A percentile compares a stretch with the other conserved stretches of the same genome.
Conservation (phyloP, 1,284 basidiomycete genomes). For the Cutaneotrichosporon mucoides region DNA sequence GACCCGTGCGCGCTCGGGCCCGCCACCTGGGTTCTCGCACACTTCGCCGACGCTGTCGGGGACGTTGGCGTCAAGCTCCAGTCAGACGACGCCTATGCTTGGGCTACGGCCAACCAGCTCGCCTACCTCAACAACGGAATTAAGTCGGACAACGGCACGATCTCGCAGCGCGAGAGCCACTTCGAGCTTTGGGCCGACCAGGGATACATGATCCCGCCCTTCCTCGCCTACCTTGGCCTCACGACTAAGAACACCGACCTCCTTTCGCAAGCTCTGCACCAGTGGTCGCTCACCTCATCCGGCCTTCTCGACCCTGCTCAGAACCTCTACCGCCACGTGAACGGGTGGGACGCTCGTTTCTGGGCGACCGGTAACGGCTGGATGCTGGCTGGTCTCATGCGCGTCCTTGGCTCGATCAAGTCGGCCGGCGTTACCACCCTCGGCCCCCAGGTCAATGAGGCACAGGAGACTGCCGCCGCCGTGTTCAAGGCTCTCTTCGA, state of each 20-base stretch:
- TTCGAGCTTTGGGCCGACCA: conserved; percentile 55
- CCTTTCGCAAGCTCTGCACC: conserved; percentile 52
- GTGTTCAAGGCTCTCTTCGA: conserved; percentile 51
- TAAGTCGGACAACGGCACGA: conserved; percentile 20
- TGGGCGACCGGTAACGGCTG: conserved; percentile 56
- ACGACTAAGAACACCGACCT: conserved; percentile 51
- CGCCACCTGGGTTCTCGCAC: conserved; percentile 27
- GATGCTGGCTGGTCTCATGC: conserved; percentile 30
- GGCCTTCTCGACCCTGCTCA: conserved; percentile 49
- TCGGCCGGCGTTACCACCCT: conserved; percentile 12
- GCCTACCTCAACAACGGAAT: conserved; percentile 19
- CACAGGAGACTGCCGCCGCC: conserved; percentile 50
- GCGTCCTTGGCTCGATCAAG: conserved; percentile 23
- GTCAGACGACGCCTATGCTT: conserved; percentile 24
- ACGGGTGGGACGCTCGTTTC: conserved; percentile 53
- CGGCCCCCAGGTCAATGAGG: conserved; percentile 50
- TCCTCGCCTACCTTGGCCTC: conserved; percentile 57
- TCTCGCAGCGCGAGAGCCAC: conserved; percentile 33
- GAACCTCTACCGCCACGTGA: conserved; percentile 53
- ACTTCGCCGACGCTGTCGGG: conserved; percentile 16
- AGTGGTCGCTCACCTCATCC: conserved; percentile 54
- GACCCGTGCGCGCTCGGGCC: conserved; percentile 31
- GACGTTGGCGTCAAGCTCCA: neutral
- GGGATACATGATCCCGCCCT: conserved; percentile 62
- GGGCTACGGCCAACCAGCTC: conserved; percentile 36